These are phyloP conservation scores for Spathaspora sp. DNA, from an alignment of 1,139 yeast genomes.

Conservation along the genomic window DNA sequence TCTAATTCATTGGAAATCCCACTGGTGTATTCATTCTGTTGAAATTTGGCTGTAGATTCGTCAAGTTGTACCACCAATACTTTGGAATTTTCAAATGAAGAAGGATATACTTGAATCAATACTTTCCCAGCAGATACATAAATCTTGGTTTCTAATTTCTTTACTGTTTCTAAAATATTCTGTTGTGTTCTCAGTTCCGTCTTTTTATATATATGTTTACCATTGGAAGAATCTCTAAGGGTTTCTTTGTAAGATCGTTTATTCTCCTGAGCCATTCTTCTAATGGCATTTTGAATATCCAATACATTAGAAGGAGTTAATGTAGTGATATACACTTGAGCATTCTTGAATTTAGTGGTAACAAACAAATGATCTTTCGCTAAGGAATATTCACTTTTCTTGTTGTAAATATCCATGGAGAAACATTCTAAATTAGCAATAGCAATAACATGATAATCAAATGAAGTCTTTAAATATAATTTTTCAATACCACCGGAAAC, in stretches of 20 bases:
- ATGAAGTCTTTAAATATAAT: constrained; percentile 60
- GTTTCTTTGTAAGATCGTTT: constrained; percentile 73
- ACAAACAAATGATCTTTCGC: constrained; percentile 65
- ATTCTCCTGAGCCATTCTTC: constrained; percentile 73
- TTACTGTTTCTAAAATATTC: constrained; percentile 36
- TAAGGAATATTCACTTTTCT: constrained; percentile 47
- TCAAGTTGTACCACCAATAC: constrained; percentile 66
- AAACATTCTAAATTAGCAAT: constrained; percentile 54
- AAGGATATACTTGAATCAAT: constrained; percentile 70
- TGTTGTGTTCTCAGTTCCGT: constrained; percentile 6
- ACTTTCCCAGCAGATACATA: constrained; percentile 58
- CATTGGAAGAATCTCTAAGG: constrained; percentile 48
- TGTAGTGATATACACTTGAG: constrained; percentile 71
- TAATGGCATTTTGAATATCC: constrained; percentile 72
- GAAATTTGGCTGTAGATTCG: constrained; percentile 58
- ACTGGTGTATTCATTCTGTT: constrained; percentile 50
- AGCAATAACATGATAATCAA: constrained; percentile 84
- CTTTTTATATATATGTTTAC: constrained; percentile 2
- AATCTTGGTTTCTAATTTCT: constrained; percentile 55
- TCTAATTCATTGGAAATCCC: constrained; percentile 51
- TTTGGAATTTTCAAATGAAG: constrained; percentile 70
- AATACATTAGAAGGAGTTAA: constrained; percentile 79
- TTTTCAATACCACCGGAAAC: constrained; percentile 57
- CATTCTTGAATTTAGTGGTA: constrained; percentile 51
- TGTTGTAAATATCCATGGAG: constrained; percentile 65